Evolutionary conservation across 73 alveolate species (phyloP), one percentile per base, ranked within the genome.

Genomic region (Tetrahymena elliotti): DNA sequence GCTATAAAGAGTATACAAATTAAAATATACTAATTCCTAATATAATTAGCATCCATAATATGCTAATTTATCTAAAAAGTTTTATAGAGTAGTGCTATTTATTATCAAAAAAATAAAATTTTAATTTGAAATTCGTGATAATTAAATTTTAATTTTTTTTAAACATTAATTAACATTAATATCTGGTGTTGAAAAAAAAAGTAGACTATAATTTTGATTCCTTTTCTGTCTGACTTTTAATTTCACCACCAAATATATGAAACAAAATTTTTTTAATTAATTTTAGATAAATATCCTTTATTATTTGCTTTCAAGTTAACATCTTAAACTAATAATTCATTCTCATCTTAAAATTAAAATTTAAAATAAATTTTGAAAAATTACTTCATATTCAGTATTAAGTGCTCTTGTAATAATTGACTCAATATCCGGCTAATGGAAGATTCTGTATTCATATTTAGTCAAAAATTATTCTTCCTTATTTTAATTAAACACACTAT

Each of bases 41-140:
- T 12, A 94, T 38, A 35, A 94, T 83, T 34, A 94, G 35, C 37
- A 94, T 22, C 94, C 94, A 94, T 33, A 94, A 92, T 20, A 39
- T 33, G n/a, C 94, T 53, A 27, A 53, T 83, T 6, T 83, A 34
- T 37, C 36, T 84, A 24, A 94, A 94, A 27, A 40, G 83, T 94
- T 84, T n/a, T 6, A 94, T 83, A 2, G 83, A 53, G 2, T 10
- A 37, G 38, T 94, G 94, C 88, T 68, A 68, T 7, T n/a, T 68
- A 8, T 27, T 68, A 18, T 3, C n/a, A n/a, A 53, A 53, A 53
- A 53, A 53, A 40, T 40, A 40, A 40, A 40, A 40, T 40, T 40
- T n/a, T n/a, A n/a, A n/a, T 10, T 40, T 40, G 8, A 40, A 40
- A 40, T 15, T 40, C 54, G 15, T 10, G 20, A 10, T 15, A 40